phyloP scores from a whole-genome alignment of 768 basidiomycete species.

The Amanita pallidorosea region DNA sequence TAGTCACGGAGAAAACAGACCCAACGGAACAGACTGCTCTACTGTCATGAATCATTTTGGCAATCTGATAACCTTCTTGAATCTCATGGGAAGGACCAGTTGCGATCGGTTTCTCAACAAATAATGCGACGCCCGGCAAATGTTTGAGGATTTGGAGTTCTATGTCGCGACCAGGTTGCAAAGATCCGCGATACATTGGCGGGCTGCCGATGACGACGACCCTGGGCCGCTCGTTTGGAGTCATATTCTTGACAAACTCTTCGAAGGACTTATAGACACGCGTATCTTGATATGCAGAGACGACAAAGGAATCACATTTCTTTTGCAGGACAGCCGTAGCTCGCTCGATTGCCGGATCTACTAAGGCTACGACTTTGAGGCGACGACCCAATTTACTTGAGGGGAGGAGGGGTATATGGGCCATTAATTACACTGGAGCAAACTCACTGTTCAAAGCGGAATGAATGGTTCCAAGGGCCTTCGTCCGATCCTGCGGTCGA shows the following conservation, averaged over 20 bases:
- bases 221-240: constrained; percentile 55
- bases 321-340: constrained; percentile 72
- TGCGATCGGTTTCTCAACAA: constrained; percentile 88
- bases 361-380: constrained; percentile 89
- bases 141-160: constrained; percentile 79
- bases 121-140: constrained; percentile 84
- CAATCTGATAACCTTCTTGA: constrained; percentile 57
- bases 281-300: constrained; percentile 86
- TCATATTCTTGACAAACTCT: constrained; percentile 69
- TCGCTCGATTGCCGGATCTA: constrained; percentile 84
- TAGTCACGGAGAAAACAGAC: constrained; percentile 25
- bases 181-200: constrained; percentile 86
- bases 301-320: constrained; percentile 90
- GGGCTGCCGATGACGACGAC: constrained; percentile 86
- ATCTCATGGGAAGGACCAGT: constrained; percentile 68
- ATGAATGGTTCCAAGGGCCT: constrained; percentile 90
- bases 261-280: constrained; percentile 76
- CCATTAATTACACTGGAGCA: constrained; percentile 7
- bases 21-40: constrained; percentile 83
- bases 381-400: constrained; percentile 86
- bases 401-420: neutral
- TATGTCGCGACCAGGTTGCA: constrained; percentile 67
- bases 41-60: constrained; percentile 57
- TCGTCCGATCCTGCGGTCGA: constrained; percentile 61
- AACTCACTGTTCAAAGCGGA: constrained; percentile 79